phyloP scores from a whole-genome alignment of 164 flowering plant species.

The Magnolia sinica region DNA sequence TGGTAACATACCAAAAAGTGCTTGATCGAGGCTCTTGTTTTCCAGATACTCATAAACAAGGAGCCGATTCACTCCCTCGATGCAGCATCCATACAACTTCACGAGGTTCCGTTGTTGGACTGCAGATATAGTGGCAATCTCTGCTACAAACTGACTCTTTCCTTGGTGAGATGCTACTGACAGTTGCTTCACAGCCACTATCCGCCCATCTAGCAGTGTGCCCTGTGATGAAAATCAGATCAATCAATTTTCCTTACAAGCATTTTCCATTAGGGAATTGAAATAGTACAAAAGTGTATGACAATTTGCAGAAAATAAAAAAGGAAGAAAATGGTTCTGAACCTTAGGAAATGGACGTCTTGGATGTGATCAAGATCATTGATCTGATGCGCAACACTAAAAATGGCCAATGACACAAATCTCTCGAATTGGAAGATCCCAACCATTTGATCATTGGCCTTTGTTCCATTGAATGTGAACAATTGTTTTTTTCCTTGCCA shows the following conservation, averaged over 20 bases:
- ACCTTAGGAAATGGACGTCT: background rate
- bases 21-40: constrained; percentile 75
- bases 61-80: constrained; percentile 55
- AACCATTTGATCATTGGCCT: too few relatives aligned
- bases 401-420: too few relatives aligned
- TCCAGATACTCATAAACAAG: constrained; percentile 78
- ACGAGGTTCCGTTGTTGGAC: constrained; percentile 81
- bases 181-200: constrained; percentile 68
- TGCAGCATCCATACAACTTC: constrained; percentile 72
- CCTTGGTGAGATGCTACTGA: constrained; percentile 66
- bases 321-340: too few relatives aligned
- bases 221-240: constrained; percentile 34
- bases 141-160: constrained; percentile 64
- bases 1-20: constrained; percentile 51
- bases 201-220: constrained; percentile 55
- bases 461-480: too few relatives aligned
- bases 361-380: too few relatives aligned
- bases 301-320: too few relatives aligned
- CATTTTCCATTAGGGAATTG: too few relatives aligned
- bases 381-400: too few relatives aligned
- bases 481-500: too few relatives aligned
- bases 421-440: too few relatives aligned
- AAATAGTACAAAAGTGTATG: too few relatives aligned
- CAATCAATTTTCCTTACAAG: background rate
- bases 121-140: constrained; percentile 72